Percentiles rank a stretch among this genome's conserved stretches.
phyloP scores from a whole-genome alignment of 768 basidiomycete genomes.

The Multifurca ochricompacta region DNA sequence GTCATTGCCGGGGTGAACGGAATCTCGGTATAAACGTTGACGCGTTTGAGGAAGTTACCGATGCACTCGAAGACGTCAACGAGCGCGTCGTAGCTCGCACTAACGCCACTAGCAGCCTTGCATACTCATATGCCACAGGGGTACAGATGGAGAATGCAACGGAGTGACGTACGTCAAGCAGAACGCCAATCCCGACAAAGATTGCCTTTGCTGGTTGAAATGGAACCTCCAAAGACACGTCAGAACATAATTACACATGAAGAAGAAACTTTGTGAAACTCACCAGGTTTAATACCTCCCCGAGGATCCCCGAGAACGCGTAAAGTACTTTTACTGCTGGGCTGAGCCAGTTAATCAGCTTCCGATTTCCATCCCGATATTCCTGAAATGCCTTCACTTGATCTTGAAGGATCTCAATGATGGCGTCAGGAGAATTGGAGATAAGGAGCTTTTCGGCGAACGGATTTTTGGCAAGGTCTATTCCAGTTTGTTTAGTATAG shows the following conservation, averaged over 20 bases:
- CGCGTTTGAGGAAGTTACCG: no score
- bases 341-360: conserved; percentile 1
- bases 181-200: no score
- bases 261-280: background rate
- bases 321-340: conserved; percentile 2
- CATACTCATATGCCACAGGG: background rate
- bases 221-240: background rate
- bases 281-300: background rate
- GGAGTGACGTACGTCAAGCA: no score
- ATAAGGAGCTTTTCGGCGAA: background rate
- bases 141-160: background rate
- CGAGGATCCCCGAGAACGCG: background rate
- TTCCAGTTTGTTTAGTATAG: conserved; percentile 4
- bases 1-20: no score
- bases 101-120: no score
- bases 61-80: no score
- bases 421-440: background rate
- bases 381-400: conserved; percentile 3
- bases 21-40: no score
- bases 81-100: no score
- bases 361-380: conserved; percentile 5
- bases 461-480: conserved; percentile 1
- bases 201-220: background rate
- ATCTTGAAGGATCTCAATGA: background rate
- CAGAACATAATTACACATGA: background rate